Percentiles rank a stretch among this genome's conserved stretches.
Evolutionary conservation across 441 rosid genomes (phyloP).

Genomic region (Francoa sonchifolia): DNA sequence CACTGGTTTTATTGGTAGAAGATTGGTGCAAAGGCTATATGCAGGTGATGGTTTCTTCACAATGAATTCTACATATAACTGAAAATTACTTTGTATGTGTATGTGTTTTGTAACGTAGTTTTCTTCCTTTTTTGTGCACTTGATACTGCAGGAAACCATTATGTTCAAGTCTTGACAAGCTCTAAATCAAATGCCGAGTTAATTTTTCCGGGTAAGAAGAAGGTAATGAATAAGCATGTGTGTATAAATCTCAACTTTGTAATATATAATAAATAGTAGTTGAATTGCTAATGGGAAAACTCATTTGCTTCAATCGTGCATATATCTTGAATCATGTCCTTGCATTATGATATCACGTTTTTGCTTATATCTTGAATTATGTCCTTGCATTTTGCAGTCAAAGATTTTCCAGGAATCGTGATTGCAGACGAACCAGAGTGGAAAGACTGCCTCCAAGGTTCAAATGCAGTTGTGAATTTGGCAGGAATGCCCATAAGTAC

Average conservation of each 20-base stretch:
- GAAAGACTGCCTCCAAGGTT: conserved; percentile 59
- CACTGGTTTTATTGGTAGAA: conserved; percentile 81
- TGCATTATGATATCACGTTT: no score
- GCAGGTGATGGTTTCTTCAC: conserved; percentile 34
- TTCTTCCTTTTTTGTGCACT: not conserved
- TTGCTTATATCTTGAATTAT: conserved; percentile 11
- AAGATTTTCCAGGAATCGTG: conserved; percentile 54
- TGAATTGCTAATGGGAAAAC: no score
- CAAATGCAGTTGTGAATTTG: conserved; percentile 84
- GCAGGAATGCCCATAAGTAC: conserved; percentile 87
- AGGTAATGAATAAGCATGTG: conserved; percentile 41
- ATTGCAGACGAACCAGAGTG: conserved; percentile 67
- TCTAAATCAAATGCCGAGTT: conserved; percentile 69
- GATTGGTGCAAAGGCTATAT: conserved; percentile 69
- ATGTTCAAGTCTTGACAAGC: conserved; percentile 64
- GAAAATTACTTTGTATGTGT: not conserved
- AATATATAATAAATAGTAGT: no score
- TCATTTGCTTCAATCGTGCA: no score
- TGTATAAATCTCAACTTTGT: conserved; percentile 1
- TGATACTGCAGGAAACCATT: conserved; percentile 50
- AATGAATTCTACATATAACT: not conserved
- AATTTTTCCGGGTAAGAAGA: conserved; percentile 97
- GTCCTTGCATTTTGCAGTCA: conserved; percentile 28
- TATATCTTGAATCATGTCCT: no score
- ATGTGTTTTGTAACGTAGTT: not conserved